Percentiles rank a stretch among this genome's conserved stretches.
phyloP scores from a whole-genome alignment of 768 basidiomycete genomes.

The Tricholoma sp. region DNA sequence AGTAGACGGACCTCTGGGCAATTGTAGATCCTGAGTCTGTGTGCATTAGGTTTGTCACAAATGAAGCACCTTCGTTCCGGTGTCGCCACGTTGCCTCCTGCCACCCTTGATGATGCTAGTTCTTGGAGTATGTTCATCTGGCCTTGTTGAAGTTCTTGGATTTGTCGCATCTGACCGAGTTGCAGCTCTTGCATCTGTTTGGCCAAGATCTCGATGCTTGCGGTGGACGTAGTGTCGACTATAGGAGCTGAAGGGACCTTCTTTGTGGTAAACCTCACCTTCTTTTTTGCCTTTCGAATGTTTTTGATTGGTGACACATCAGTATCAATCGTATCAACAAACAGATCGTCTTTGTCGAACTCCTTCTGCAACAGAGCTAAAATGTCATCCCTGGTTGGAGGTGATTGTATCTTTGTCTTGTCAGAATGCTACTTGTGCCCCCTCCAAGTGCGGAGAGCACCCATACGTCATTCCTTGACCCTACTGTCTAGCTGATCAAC shows the following conservation, averaged over 20 bases:
- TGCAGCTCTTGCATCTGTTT: background rate
- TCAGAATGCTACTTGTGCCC: too few relatives aligned
- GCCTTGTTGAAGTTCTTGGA: background rate
- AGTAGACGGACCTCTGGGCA: background rate
- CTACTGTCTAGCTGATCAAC: too few relatives aligned
- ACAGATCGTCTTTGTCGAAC: background rate
- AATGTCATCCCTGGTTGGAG: background rate
- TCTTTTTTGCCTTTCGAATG: background rate
- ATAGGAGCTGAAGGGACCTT: background rate
- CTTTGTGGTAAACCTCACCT: too few relatives aligned
- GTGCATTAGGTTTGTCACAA: background rate
- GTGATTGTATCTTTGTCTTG: background rate
- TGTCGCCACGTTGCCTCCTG: background rate
- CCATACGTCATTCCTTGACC: too few relatives aligned
- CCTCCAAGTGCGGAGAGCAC: too few relatives aligned
- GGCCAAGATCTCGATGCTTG: background rate
- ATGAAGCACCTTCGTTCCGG: background rate
- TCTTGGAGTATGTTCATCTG: background rate
- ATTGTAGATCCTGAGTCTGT: background rate
- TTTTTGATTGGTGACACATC: background rate
- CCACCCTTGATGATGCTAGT: background rate
- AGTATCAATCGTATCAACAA: background rate
- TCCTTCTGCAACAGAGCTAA: background rate
- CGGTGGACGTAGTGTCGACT: background rate
- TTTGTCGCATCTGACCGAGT: background rate